Evolutionary conservation across 768 basidiomycete species (phyloP), one percentile per base, ranked within the genome.

Genomic region (Guyanaporus albipodus): DNA sequence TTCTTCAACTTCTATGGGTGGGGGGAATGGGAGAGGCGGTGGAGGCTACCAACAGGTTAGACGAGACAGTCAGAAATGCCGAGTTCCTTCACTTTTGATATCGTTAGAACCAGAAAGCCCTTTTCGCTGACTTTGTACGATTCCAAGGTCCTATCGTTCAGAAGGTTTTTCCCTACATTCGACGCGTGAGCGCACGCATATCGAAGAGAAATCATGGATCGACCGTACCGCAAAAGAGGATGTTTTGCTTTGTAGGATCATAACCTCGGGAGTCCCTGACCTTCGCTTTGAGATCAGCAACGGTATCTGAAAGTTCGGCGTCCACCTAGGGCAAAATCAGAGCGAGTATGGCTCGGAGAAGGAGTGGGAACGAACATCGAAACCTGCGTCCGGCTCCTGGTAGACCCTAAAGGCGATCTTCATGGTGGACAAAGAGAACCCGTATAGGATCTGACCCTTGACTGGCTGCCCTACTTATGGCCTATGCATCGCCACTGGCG

Each of bases 271-370:
- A 27, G 0, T 22, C 42, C 14, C 28, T 22, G 31, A 49, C 28
- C 31, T 49, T 49, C 27, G 19, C 19, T 29, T 49, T 49, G 42
- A 49, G 42, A 33, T 33, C 31, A 19, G n/a, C 42, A 23, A 49
- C 31, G 29, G 48, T 49, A 7, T 49, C 42, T 28, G 48, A 43
- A 7, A 42, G 17, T n/a, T 49, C 42, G 11, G 42, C 42, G 8
- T 49, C 48, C 24, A 49, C 17, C 48, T 49, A 27, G 15, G 9
- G 3, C n/a, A 38, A 19, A 9, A 18, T 33, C 33, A n/a, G 33
- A 24, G 7, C 15, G 33, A 33, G 29, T 8, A 33, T 15, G 8
- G 11, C 31, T 14, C 15, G 18, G n/a, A 26, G 15, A 31, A 28
- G 21, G n/a, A 10, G 24, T 21, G 8, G 27, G 32, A n/a, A 19